Evolutionary conservation across 495 filamentous ascomycete genomes (phyloP), one percentile per base, ranked within the genome.

Genomic region (Aspergillus bertholletiae): DNA sequence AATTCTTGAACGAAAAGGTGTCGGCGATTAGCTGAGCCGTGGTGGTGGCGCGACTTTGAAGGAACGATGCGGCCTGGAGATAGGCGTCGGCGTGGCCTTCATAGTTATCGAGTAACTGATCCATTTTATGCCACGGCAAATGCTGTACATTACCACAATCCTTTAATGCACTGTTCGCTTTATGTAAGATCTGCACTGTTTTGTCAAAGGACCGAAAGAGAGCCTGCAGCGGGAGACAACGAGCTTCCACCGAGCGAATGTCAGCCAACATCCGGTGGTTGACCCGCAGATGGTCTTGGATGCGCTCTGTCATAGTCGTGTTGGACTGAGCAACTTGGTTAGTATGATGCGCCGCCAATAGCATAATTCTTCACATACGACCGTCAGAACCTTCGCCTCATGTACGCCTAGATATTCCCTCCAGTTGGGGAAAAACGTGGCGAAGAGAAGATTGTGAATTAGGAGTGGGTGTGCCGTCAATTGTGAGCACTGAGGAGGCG

Each of bases 401-500:
- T 71, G 49, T 21, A 51, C 57, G 20, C 60, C 62, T 15, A 78
- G 67, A 27, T 74, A 74, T 7, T 60, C 57, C 27, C 76, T 67
- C 69, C 73, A 79, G 5, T 59, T 55, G 2, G 67, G 65, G 17
- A 73, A 62, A 51, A 73, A 78, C 0, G 66, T 56, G 0, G 69
- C 55, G 24, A 79, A 73, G 0, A 76, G 43, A 3, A 69, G 45
- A 24, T 56, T 58, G 39, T 78, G 75, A 5, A 76, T 51, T 56
- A 61, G 59, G 8, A 70, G 63, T 2, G 69, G 58, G 11, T 57
- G 23, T 5, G 26, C 15, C 21, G 56, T 55, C 15, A 57, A 26
- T 32, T 44, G 45, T 4, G 57, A 48, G 37, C 44, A 49, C 11
- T 55, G 22, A 1, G 34, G 15, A 7, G 26, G 46, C 15, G 49